Evolutionary conservation across 2,329 filamentous ascomycete genomes (phyloP), one percentile per base, ranked within the genome.

Genomic region (Trichoderma koningii): DNA sequence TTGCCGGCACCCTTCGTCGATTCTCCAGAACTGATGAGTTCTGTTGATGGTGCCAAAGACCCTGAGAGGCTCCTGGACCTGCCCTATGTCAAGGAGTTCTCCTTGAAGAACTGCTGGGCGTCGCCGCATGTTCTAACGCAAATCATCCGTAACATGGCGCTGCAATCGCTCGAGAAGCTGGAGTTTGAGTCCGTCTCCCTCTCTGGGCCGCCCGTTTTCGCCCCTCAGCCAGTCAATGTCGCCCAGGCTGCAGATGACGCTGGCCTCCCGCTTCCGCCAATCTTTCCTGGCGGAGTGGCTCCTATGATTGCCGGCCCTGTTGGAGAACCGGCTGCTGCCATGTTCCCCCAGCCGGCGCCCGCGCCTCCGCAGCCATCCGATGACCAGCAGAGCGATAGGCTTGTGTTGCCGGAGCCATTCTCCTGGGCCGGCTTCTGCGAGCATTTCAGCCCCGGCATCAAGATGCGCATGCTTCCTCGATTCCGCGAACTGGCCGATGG

Each of bases 21-120:
- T 21, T 66, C 65, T 5, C 66, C 75, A 10, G 66, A 68, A 5
- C 59, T 70, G 47, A 78, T 80, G 76, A 65, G 70, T 10, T 53
- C 59, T 3, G 68, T 68, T 1, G 69, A 74, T 7, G 69, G 71
- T n/a, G 74, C 78, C 42, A 72, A 71, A 12, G 70, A 73, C 17
- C 70, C 73, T 44, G 70, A 77, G 0, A 72, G 76, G 30, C 65
- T 87, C 6, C 72, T 88, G n/a, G 73, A 74, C 1, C 80, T 92
- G 51, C 84, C 83, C 3, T 74, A 84, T 69, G 73, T 91, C 26
- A 78, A 85, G 66, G 78, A 85, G 56, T 74, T 92, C 2, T 87
- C 83, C 0, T 76, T 91, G 9, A 85, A 85, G 69, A 91, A 91
- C 70, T 90, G 88, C 75, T 91, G 88, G 87, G 77, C 86, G 14